Base-by-base conservation (phyloP, 371 early-diverging fungal species). In the Blakeslea trispora region DNA sequence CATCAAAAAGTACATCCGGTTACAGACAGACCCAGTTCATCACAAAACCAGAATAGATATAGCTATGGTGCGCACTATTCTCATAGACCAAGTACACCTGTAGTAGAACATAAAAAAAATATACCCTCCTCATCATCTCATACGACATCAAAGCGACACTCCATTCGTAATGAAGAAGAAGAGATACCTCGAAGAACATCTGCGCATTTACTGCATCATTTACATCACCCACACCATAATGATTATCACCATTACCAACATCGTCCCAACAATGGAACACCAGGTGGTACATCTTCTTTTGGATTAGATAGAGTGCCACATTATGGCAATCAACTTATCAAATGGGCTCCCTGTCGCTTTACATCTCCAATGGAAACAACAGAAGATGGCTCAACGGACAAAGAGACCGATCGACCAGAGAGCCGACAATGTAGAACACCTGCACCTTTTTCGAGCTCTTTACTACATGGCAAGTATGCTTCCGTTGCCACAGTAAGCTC, bases 1-100 rank as follows among this genome's bases (percentile, higher is more conserved):
- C 66, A 61, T 35, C 54, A 66, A 45, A 66, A 66, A 45, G 42
- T 57, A 6, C 57, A 66, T 57, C 66, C 66, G 5, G 50, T 61
- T 1, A 40, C 61, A 11, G 61, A 65, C 37, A 24, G 54, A 23
- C 63, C 63, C 1, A 56, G 48, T n/a, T 50, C 59, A 46, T 47
- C 59, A 21, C 28, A 58, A 28, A 2, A 41, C 14, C 43, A 50
- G 55, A 61, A 55, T 23, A 54, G 55, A 42, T 62, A 62, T 34
- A 55, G 43, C 28, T 52, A 62, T 56, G 55, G 56, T 14, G 55
- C 61, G 2, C 50, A 61, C 50, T 55, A 53, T 28, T 42, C 51
- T 23, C 34, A 48, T 23, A 18, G 61, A 22, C 51, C 55, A 10
- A 50, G 45, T 41, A 61, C 61, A 13, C 55, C 61, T 31, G 41